Evolutionary conservation across 139 green algal genomes (phyloP).

Genomic region (Chlorella vulgaris): DNA sequence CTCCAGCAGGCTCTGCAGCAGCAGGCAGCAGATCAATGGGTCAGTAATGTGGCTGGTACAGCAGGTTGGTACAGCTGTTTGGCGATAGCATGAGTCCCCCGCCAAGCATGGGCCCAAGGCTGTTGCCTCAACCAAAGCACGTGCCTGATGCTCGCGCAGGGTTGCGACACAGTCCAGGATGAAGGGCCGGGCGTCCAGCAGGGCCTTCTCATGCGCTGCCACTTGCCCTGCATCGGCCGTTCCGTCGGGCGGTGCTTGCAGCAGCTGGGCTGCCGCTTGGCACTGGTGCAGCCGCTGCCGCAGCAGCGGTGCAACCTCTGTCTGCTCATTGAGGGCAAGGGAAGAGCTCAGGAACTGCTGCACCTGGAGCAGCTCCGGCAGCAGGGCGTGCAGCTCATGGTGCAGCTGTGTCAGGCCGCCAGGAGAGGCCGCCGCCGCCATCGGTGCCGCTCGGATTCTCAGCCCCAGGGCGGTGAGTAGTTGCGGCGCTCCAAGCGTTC

Average conservation of each 20-base stretch:
- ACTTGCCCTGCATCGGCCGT: neutral
- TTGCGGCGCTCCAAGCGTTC: too few relatives aligned
- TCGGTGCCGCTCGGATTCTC: neutral
- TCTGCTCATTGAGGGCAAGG: neutral
- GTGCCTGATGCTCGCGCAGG: neutral
- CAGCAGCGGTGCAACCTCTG: slow-evolving; percentile 6
- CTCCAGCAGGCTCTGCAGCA: neutral
- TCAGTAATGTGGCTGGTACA: too few relatives aligned
- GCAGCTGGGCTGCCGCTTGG: neutral
- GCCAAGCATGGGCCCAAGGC: neutral
- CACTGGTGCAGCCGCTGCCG: slow-evolving; percentile 11
- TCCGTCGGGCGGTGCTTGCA: neutral
- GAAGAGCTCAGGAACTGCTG: neutral
- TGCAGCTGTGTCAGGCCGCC: neutral
- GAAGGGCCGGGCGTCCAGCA: slow-evolving; percentile 3
- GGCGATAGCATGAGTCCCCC: too few relatives aligned
- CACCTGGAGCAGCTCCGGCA: slow-evolving; percentile 5
- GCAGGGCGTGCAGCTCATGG: neutral
- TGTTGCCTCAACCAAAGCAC: neutral
- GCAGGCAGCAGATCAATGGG: too few relatives aligned
- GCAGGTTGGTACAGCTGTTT: too few relatives aligned
- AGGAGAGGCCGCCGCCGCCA: neutral
- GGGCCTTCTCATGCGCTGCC: neutral
- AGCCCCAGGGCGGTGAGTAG: too few relatives aligned
- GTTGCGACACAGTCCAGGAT: neutral